Base-by-base conservation (phyloP, 2,329 filamentous ascomycete genomes). In the Xylariaceae sp. region DNA sequence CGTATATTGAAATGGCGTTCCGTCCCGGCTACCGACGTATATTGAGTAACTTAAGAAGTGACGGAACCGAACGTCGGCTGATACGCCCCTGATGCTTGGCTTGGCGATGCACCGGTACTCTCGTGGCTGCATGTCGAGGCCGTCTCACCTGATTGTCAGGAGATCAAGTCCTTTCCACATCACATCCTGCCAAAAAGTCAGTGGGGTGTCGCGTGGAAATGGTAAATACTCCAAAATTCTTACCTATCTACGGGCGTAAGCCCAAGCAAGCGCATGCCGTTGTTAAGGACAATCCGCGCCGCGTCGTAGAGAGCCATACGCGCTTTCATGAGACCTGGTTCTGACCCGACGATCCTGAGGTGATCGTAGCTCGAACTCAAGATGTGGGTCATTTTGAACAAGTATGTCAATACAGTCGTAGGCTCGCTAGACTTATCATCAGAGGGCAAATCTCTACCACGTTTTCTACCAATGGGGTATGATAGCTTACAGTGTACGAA, bases 311-410 rank as follows among this genome's bases (percentile, higher is more conserved):
- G 75, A 9, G 89, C 88, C 81, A 91, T 83, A 62, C 91, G 81
- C 21, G 88, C 87, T 65, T 74, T 80, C 78, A 88, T 86, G 49
- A 92, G 74, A 68, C 88, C 85, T 24, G 77, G 78, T 73, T 93
- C 89, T 57, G 85, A 89, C 48, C 89, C 89, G n/a, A 95, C 84
- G 48, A 94, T 89, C 67, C 89, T 84, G 57, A 95, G 78, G 55
- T 90, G 86, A 66, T 92, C 89, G 73, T 95, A 95, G 70, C 87
- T 91, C 49, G 83, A 87, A 75, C 87, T 91, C 49, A 95, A 73
- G 21, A 84, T 78, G 72, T 95, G 91, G 3, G 89, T 90, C 86
- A 95, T 89, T 81, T 89, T 91, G 80, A 71, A 70, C 21, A 73
- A 64, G 57, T 72, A 72, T 4, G 81, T 83, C 30, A 89, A 73